phyloP scores from a whole-genome alignment of 1,284 basidiomycete genomes.

The Trichosporon asahii region DNA sequence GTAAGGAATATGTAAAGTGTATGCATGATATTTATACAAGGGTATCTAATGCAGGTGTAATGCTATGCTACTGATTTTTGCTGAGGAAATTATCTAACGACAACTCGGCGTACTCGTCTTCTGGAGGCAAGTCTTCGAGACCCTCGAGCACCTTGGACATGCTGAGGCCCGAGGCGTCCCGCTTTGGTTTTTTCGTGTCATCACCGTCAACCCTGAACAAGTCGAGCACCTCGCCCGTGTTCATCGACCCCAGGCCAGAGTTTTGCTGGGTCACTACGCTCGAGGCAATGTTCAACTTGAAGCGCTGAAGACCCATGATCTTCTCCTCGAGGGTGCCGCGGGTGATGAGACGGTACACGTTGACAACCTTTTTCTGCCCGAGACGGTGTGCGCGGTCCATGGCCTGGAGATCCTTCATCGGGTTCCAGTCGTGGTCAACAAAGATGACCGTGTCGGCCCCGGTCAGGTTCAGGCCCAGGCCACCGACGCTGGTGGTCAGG shows the following conservation, averaged over 20 bases:
- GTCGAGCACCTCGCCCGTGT: conserved; percentile 93
- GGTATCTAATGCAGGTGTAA: conserved; percentile 14
- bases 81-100: conserved; percentile 71
- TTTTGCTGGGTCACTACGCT: conserved; percentile 98
- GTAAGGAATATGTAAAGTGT: neutral
- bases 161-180: conserved; percentile 33
- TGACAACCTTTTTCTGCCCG: conserved; percentile 98
- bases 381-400: conserved; percentile 99
- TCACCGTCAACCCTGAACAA: conserved; percentile 69
- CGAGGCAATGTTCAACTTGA: conserved; percentile 97
- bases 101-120: conserved; percentile 83
- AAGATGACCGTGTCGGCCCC: conserved; percentile 99
- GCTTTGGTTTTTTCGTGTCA: conserved; percentile 51
- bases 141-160: conserved; percentile 77
- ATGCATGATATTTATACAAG: conserved; percentile 23
- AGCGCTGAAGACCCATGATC: conserved; percentile 98
- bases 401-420: conserved; percentile 98
- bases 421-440: conserved; percentile 99
- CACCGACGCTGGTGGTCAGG: conserved; percentile 94
- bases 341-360: conserved; percentile 96
- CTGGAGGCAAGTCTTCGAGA: conserved; percentile 79
- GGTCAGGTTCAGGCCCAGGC: conserved; percentile 90
- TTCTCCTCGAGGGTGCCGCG: conserved; percentile 97
- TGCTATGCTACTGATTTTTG: conserved; percentile 30
- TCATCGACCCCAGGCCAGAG: conserved; percentile 87